These are phyloP conservation scores for Andrographis paniculata DNA, from an alignment of 305 asterid species.

Conservation along the genomic window DNA sequence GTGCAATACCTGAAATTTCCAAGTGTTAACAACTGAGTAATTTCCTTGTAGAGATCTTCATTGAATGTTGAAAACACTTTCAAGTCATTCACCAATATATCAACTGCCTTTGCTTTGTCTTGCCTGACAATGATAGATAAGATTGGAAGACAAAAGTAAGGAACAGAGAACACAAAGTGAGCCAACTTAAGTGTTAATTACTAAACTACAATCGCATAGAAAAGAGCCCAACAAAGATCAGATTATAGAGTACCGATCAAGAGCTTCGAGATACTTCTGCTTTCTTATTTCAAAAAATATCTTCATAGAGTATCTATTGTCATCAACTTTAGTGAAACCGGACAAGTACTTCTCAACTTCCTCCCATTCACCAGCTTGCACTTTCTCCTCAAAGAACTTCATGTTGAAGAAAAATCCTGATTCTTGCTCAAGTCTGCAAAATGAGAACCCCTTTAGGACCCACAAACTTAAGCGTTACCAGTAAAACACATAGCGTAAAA, in stretches of 20 bases:
- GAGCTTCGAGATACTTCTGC: slow-evolving; percentile 57
- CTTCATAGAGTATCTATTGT: slow-evolving; percentile 45
- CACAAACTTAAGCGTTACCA: not conserved
- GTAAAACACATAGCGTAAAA: not conserved
- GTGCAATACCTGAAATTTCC: slow-evolving; percentile 58
- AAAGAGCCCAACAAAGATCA: not conserved
- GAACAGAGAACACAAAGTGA: not conserved
- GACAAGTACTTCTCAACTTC: slow-evolving; percentile 42
- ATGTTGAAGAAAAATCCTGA: slow-evolving; percentile 47
- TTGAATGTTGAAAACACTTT: slow-evolving; percentile 75
- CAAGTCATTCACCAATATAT: slow-evolving; percentile 72
- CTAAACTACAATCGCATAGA: not conserved
- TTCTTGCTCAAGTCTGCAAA: slow-evolving; percentile 45
- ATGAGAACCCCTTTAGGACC: not conserved
- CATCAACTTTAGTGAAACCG: slow-evolving; percentile 49
- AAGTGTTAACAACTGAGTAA: slow-evolving; percentile 72
- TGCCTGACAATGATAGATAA: slow-evolving; percentile 31
- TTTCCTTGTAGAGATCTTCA: slow-evolving; percentile 80
- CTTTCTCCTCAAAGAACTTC: slow-evolving; percentile 48
- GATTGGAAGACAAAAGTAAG: not conserved
- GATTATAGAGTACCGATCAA: slow-evolving; percentile 28
- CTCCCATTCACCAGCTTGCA: slow-evolving; percentile 55
- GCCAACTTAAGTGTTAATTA: not conserved
- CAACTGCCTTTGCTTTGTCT: slow-evolving; percentile 76
- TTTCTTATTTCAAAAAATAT: slow-evolving; percentile 51